Conservation (phyloP, 345 rosid species). For the Citrus cavaleriei region DNA sequence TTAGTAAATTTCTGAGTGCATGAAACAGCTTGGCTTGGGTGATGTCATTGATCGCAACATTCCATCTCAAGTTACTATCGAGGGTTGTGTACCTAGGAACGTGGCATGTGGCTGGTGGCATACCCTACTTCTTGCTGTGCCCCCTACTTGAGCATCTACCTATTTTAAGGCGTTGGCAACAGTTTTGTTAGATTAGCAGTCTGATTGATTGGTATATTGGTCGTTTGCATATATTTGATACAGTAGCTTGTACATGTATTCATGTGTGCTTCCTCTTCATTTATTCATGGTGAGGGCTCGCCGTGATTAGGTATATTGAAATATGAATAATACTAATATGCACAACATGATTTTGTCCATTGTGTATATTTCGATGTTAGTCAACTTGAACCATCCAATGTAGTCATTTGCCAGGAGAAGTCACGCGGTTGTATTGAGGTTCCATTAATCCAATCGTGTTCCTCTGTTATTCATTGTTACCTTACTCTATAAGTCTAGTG, state of each 20-base stretch:
- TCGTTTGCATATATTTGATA: slow-evolving; percentile 20
- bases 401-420: slow-evolving; percentile 9
- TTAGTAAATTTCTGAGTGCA: not conserved
- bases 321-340: not conserved
- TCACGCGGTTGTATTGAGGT: not conserved
- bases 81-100: slow-evolving; percentile 57
- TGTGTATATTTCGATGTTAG: slow-evolving; percentile 20
- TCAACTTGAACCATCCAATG: slow-evolving; percentile 2
- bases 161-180: slow-evolving; percentile 18
- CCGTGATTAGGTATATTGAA: slow-evolving; percentile 3
- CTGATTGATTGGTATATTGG: slow-evolving; percentile 9
- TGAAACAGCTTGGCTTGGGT: slow-evolving; percentile 86
- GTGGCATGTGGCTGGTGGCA: slow-evolving; percentile 99
- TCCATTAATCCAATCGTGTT: not conserved
- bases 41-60: slow-evolving; percentile 84
- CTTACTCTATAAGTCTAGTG: not conserved
- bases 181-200: slow-evolving; percentile 65
- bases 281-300: slow-evolving; percentile 23
- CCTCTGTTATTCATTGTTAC: not conserved
- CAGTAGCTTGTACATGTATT: slow-evolving; percentile 11
- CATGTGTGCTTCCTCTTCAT: slow-evolving; percentile 22
- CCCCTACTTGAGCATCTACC: slow-evolving; percentile 43
- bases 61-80: slow-evolving; percentile 62
- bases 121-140: slow-evolving; percentile 73
- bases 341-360: slow-evolving; percentile 15